Evolutionary conservation across 441 rosid species (phyloP).

Genomic region (Croton laevigatus): DNA sequence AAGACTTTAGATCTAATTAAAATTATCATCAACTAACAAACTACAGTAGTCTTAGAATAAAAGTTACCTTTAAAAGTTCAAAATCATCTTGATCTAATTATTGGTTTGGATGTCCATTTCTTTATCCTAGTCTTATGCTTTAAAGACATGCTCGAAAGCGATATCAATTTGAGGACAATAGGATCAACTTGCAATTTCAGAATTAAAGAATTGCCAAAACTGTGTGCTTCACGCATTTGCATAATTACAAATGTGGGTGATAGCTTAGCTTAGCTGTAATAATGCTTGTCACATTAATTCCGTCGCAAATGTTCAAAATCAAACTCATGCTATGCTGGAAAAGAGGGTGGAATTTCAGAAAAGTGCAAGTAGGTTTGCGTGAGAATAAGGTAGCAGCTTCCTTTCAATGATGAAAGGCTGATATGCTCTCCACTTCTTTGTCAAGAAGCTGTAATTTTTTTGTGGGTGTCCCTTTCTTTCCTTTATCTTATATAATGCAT

Average conservation of each 20-base stretch:
- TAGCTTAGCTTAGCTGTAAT: neutral
- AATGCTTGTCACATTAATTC: neutral
- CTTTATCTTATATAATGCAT: neutral
- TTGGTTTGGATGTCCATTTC: neutral
- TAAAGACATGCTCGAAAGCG: neutral
- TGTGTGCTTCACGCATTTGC: neutral
- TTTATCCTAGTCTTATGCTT: neutral
- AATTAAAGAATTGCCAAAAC: neutral
- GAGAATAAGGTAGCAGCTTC: neutral
- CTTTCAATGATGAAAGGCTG: neutral
- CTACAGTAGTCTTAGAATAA: conserved; percentile 1
- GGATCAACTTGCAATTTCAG: neutral
- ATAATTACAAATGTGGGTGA: neutral
- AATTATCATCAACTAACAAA: conserved; percentile 10
- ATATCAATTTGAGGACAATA: neutral
- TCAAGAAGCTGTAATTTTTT: neutral
- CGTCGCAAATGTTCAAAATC: neutral
- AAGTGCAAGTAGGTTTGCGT: conserved; percentile 6
- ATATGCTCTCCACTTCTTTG: neutral
- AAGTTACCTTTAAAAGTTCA: neutral
- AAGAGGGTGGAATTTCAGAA: neutral
- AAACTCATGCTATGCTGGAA: neutral
- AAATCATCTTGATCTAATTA: neutral
- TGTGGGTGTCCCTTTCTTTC: neutral
- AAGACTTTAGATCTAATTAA: conserved; percentile 19